A percentile compares a stretch with the other conserved stretches of the same genome.
These are phyloP conservation scores for Nyctanthes arbortristis DNA, from an alignment of 257 asterid species.

Conservation along the genomic window DNA sequence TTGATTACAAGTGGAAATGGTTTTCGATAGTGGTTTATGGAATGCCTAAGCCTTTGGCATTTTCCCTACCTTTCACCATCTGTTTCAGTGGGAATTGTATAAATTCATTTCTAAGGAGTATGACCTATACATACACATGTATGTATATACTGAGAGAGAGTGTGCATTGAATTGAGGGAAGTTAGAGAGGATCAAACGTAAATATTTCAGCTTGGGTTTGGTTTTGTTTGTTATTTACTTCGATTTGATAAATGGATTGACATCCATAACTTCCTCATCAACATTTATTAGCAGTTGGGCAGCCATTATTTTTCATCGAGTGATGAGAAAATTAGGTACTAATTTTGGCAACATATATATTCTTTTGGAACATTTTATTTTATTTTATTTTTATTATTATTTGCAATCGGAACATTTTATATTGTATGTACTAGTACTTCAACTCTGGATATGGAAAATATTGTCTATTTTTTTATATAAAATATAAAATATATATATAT, in stretches of 20 bases:
- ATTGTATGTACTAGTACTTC: no score
- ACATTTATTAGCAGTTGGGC: neutral
- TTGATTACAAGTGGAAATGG: constrained; percentile 45
- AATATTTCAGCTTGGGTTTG: constrained; percentile 16
- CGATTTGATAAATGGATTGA: neutral
- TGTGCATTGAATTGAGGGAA: constrained; percentile 30
- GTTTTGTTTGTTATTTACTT: constrained; percentile 16
- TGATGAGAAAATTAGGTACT: no score
- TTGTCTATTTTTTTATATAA: no score
- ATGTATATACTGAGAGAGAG: neutral
- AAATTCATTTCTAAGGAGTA: constrained; percentile 19
- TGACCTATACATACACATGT: neutral
- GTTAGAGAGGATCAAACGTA: constrained; percentile 25
- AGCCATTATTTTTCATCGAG: no score
- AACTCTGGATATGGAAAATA: no score
- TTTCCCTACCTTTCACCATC: neutral
- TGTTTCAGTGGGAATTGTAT: constrained; percentile 4
- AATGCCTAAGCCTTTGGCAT: constrained; percentile 28
- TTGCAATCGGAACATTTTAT: no score
- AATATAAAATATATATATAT: no score
- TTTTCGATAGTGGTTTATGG: constrained; percentile 32
- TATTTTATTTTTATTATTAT: no score
- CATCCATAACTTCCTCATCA: neutral
- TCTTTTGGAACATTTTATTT: no score
- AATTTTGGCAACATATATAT: no score